phyloP scores from a whole-genome alignment of 768 basidiomycete genomes.

The Termitomyces sp. region DNA sequence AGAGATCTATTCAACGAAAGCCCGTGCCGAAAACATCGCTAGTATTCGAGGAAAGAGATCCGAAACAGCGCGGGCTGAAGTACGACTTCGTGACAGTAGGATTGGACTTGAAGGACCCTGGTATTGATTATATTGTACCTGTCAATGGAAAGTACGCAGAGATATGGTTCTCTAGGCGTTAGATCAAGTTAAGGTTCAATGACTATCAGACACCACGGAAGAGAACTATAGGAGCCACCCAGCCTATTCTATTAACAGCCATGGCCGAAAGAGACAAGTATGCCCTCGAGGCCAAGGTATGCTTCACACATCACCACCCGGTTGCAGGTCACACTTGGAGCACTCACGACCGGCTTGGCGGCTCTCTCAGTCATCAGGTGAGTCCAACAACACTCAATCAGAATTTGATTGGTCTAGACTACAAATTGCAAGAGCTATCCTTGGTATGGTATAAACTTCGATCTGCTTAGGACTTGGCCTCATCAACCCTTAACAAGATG shows the following conservation, averaged over 20 bases:
- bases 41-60: conserved; percentile 5
- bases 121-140: conserved; percentile 39
- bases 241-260: conserved; percentile 51
- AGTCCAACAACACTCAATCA: conserved; percentile 12
- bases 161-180: neutral
- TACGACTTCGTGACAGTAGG: conserved; percentile 10
- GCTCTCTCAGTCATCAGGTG: conserved; percentile 42
- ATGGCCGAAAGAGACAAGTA: conserved; percentile 43
- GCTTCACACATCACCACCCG: conserved; percentile 50
- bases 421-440: conserved; percentile 32
- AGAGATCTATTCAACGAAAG: conserved; percentile 5
- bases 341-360: conserved; percentile 64
- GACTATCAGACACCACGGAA: conserved; percentile 17
- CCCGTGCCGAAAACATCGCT: conserved; percentile 5
- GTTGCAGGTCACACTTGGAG: conserved; percentile 60
- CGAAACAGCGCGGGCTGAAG: conserved; percentile 7
- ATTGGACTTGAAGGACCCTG: conserved; percentile 10
- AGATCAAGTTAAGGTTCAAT: neutral
- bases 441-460: conserved; percentile 24
- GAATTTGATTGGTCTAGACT: conserved; percentile 24
- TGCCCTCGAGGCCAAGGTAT: conserved; percentile 39
- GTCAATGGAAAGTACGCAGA: conserved; percentile 25
- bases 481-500: conserved; percentile 36
- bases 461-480: neutral
- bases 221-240: conserved; percentile 43